Conservation (phyloP, 2,329 filamentous ascomycete genomes). For the Hypoxylon sp. region DNA sequence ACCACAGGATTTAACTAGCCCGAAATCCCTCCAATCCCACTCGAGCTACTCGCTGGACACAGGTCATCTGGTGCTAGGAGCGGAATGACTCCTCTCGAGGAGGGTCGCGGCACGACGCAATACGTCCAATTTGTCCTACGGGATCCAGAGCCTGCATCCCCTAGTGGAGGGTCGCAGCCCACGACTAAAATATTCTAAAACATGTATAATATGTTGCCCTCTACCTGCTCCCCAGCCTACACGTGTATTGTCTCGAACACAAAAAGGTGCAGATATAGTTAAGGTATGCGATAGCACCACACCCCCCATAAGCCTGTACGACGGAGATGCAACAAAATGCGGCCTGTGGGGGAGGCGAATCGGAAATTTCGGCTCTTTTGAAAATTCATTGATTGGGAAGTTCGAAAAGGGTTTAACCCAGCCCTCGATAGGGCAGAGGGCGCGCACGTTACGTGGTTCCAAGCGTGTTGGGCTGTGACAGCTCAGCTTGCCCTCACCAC, state of each 20-base stretch:
- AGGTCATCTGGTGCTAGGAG: constrained; percentile 38
- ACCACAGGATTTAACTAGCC: constrained; percentile 35
- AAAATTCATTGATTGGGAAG: constrained; percentile 32
- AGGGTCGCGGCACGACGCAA: constrained; percentile 43
- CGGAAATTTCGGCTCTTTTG: constrained; percentile 44
- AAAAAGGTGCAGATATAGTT: constrained; percentile 27
- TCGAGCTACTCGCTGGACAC: constrained; percentile 21
- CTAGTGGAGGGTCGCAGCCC: constrained; percentile 41
- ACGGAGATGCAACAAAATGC: constrained; percentile 22
- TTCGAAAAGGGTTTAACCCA: constrained; percentile 8
- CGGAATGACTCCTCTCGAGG: constrained; percentile 39
- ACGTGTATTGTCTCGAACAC: constrained; percentile 37
- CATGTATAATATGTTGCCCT: constrained; percentile 40
- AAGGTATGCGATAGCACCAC: constrained; percentile 39
- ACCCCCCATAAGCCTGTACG: constrained; percentile 29
- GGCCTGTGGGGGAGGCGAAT: constrained; percentile 29
- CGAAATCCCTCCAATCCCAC: constrained; percentile 37
- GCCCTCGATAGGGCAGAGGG: constrained; percentile 4
- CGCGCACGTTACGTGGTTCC: constrained; percentile 17
- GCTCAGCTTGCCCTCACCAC: constrained; percentile 17
- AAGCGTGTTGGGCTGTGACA: constrained; percentile 21
- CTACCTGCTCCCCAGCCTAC: constrained; percentile 31
- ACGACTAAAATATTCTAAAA: constrained; percentile 30
- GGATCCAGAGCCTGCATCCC: constrained; percentile 41
- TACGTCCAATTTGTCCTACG: constrained; percentile 41